These are phyloP conservation scores for Penicillium polonicum DNA, from an alignment of 2,329 filamentous ascomycete genomes.

Conservation along the genomic window DNA sequence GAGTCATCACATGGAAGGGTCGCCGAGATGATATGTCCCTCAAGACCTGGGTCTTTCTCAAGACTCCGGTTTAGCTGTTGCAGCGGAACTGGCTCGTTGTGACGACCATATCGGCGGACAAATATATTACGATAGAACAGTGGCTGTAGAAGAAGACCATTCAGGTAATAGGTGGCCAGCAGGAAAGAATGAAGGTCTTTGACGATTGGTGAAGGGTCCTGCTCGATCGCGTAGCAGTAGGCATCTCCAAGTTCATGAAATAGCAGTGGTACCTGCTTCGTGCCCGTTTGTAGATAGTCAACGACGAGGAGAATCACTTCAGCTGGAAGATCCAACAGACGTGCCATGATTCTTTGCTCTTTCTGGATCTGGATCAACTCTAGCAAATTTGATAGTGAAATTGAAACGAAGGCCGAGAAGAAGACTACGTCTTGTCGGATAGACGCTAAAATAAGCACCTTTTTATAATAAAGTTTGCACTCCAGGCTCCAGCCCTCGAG, in stretches of 20 bases:
- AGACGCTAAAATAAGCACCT: too few species aligned
- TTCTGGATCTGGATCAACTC: not conserved
- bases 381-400: not conserved
- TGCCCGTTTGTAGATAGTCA: slow-evolving; percentile 7
- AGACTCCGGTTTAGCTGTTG: slow-evolving; percentile 5
- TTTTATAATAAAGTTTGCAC: not conserved
- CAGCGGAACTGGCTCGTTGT: not conserved
- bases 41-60: not conserved
- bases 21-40: slow-evolving; percentile 6
- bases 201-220: not conserved
- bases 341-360: slow-evolving; percentile 2
- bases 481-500: not conserved
- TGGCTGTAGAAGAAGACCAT: not conserved
- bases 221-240: not conserved
- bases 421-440: not conserved
- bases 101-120: not conserved
- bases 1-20: not conserved
- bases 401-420: not conserved
- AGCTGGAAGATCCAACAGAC: slow-evolving; percentile 10
- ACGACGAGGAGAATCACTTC: slow-evolving; percentile 8
- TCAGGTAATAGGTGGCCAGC: not conserved
- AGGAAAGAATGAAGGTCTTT: slow-evolving; percentile 9
- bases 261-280: not conserved
- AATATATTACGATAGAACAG: slow-evolving; percentile 11
- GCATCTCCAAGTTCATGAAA: slow-evolving; percentile 3